Percentiles rank a stretch among this genome's conserved stretches.
Evolutionary conservation across 2,329 filamentous ascomycete genomes (phyloP).

Genomic region (Arthrobotrys conoides): DNA sequence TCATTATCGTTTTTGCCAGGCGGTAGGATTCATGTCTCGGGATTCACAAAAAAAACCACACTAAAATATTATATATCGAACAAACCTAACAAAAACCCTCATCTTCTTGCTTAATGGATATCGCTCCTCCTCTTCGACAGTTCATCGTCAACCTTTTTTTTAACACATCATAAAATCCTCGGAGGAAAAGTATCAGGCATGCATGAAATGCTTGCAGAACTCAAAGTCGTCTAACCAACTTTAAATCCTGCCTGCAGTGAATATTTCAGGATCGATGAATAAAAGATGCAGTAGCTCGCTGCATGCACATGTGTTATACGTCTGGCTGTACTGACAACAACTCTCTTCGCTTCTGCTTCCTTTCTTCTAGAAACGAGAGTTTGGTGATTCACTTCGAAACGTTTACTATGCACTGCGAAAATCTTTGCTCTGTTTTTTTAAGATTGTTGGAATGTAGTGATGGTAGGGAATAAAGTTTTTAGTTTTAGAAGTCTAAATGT

Average conservation of each 20-base stretch:
- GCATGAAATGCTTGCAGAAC: not conserved
- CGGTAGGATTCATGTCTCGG: slow-evolving; percentile 18
- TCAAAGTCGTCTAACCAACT: slow-evolving; percentile 4
- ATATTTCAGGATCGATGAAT: slow-evolving; percentile 4
- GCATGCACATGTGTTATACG: slow-evolving; percentile 31
- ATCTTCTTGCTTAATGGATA: no score
- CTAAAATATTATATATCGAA: not conserved
- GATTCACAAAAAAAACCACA: not conserved
- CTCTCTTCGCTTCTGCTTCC: slow-evolving; percentile 1
- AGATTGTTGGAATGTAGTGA: no score
- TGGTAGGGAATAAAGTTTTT: no score
- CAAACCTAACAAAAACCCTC: not conserved
- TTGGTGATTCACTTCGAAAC: slow-evolving; percentile 10
- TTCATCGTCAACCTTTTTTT: not conserved
- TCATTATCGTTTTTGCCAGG: slow-evolving; percentile 4
- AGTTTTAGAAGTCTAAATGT: no score
- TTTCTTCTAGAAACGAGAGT: not conserved
- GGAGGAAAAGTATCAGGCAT: not conserved
- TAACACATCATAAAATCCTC: not conserved
- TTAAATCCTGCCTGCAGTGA: slow-evolving; percentile 1
- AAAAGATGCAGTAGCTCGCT: slow-evolving; percentile 16
- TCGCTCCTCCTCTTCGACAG: no score
- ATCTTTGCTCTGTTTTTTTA: no score
- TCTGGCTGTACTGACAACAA: slow-evolving; percentile 8
- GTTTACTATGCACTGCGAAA: not conserved